Evolutionary conservation across 2,329 filamentous ascomycete species (phyloP).

Genomic region (Paecilomyces sp.): DNA sequence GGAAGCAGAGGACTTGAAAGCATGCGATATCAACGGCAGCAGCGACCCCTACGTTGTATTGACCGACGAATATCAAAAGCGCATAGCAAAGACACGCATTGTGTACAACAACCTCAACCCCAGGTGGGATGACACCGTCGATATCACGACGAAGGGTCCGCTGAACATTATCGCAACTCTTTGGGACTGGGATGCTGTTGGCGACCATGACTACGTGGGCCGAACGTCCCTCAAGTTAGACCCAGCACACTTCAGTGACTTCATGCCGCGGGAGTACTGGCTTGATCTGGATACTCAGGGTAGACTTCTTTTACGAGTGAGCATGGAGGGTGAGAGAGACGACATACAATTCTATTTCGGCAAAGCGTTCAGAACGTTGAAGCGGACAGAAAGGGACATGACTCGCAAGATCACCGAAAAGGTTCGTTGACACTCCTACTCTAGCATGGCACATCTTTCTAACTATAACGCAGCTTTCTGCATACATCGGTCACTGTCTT

Average conservation of each 20-base stretch:
- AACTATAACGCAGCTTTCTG: constrained; percentile 59
- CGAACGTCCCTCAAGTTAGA: constrained; percentile 97
- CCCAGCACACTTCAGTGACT: constrained; percentile 93
- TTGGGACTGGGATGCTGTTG: constrained; percentile 97
- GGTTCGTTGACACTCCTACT: constrained; percentile 45
- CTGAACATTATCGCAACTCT: constrained; percentile 94
- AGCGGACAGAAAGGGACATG: constrained; percentile 96
- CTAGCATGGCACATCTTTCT: background rate
- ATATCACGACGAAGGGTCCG: constrained; percentile 86
- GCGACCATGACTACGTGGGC: constrained; percentile 95
- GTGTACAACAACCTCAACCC: constrained; percentile 87
- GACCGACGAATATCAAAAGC: constrained; percentile 95
- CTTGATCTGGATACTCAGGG: constrained; percentile 95
- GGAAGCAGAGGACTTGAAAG: constrained; percentile 93
- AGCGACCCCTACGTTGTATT: constrained; percentile 97
- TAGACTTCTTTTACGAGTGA: constrained; percentile 78
- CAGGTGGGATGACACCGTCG: constrained; percentile 93
- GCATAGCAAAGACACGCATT: constrained; percentile 87
- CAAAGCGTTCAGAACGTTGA: constrained; percentile 90
- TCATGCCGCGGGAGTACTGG: constrained; percentile 94
- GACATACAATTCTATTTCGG: constrained; percentile 99
- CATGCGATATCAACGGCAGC: constrained; percentile 89
- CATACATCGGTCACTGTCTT: constrained; percentile 84
- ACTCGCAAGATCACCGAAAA: constrained; percentile 97
- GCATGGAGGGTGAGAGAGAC: constrained; percentile 97